Base-by-base conservation (phyloP, 805 yeast genomes). In the Candida sanyiensis region DNA sequence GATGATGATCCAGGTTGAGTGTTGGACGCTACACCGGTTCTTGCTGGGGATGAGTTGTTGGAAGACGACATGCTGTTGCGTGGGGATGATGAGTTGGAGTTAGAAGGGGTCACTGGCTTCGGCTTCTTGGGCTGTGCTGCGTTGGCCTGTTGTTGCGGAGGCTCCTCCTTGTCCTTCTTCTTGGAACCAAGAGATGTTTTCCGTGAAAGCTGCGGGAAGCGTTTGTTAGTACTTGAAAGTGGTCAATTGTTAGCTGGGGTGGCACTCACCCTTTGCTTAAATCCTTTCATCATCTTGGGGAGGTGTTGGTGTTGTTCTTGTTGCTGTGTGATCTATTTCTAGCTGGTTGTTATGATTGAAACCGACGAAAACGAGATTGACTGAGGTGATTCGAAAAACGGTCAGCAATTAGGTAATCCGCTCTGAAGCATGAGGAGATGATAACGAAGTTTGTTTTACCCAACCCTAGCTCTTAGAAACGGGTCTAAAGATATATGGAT, bases 201-300 rank as follows among this genome's bases (percentile, higher is more conserved):
- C 37, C 58, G 43, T 9, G 58, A 48, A 34, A 49, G 52, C 52
- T 49, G 33, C 20, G 6, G 7, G 13, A 27, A 5, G 17, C 15
- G 7, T 16, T 16, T 5, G 31, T 48, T 50, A 48, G 47, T 47
- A 47, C 13, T 27, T 35, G 28, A 10, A 28, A 25, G 6, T 25
- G 24, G 18, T 11, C 16, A 34, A 8, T 16, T 11, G 19, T 28
- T n/a, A 32, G 39, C 10, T 17, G 46, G 38, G 52, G 23, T n/a
- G 15, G 13, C 2, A 46, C 53, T n/a, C 30, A 69, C 69, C 54
- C 77, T 66, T 54, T 79, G 83, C 54, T 77, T 79, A 60, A 79
- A 78, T 21, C 84, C 84, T 63, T 77, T 79, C 84, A 79, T 79
- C 86, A 79, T 79, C 52, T 68, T 75, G 60, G 17, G 11, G 25